phyloP scores from a whole-genome alignment of 805 yeast genomes.

The Cyberlindnera amylophila region DNA sequence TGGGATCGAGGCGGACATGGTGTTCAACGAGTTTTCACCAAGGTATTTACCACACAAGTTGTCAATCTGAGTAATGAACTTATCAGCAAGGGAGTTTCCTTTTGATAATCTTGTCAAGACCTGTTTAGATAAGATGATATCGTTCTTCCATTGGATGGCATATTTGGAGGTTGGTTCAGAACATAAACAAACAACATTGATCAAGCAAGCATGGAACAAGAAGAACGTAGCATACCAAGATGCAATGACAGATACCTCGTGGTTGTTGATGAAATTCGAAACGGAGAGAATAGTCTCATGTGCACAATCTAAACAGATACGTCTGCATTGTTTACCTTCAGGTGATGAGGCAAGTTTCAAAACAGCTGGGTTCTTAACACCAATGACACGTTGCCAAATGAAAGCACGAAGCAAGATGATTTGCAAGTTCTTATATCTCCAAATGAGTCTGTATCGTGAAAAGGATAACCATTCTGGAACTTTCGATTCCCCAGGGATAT shows the following conservation, averaged over 20 bases:
- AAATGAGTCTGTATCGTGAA: constrained; percentile 47
- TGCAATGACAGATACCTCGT: constrained; percentile 42
- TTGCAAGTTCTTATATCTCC: constrained; percentile 58
- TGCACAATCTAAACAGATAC: constrained; percentile 48
- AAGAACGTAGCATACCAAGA: constrained; percentile 66
- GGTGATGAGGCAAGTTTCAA: constrained; percentile 33
- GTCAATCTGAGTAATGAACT: constrained; percentile 43
- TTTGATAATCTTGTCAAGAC: constrained; percentile 35
- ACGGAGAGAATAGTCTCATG: constrained; percentile 50
- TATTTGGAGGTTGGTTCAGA: constrained; percentile 47
- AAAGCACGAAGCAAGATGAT: constrained; percentile 53
- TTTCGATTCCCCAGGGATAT: constrained; percentile 21
- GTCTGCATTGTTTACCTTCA: constrained; percentile 46
- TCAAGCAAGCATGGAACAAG: constrained; percentile 57
- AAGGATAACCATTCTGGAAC: constrained; percentile 52
- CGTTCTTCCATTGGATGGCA: constrained; percentile 40
- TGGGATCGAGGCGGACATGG: constrained; percentile 11
- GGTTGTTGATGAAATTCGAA: constrained; percentile 33
- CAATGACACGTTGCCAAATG: constrained; percentile 48
- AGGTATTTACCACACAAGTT: constrained; percentile 34
- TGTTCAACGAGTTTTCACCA: constrained; percentile 17
- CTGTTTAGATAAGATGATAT: constrained; percentile 39
- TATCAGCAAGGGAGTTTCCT: constrained; percentile 43
- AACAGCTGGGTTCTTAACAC: constrained; percentile 33
- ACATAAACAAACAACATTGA: constrained; percentile 51